These are phyloP conservation scores for Podospora conica DNA, from an alignment of 495 filamentous ascomycete species.

Conservation along the genomic window DNA sequence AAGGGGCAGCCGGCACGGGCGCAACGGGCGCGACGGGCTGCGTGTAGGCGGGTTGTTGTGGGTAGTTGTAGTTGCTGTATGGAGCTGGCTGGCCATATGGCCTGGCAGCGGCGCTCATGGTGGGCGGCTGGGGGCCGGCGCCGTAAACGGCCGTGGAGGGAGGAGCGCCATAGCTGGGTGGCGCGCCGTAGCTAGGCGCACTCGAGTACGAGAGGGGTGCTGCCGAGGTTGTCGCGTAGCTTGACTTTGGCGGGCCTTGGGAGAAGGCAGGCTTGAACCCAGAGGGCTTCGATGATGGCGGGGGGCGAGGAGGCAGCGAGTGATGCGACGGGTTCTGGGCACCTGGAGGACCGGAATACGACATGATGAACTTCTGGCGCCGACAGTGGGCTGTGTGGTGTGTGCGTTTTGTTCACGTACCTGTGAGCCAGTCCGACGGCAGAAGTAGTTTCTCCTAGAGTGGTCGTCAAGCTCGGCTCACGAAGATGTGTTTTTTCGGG, in stretches of 20 bases:
- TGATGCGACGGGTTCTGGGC: slow-evolving; percentile 48
- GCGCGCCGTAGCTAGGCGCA: slow-evolving; percentile 25
- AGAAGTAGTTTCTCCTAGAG: slow-evolving; percentile 14
- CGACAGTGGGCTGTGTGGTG: slow-evolving; percentile 21
- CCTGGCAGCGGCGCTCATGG: slow-evolving; percentile 25
- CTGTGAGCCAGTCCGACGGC: slow-evolving; percentile 34
- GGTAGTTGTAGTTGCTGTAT: slow-evolving; percentile 38
- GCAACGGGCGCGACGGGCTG: slow-evolving; percentile 26
- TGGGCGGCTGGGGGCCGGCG: slow-evolving; percentile 25
- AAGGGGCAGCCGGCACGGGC: slow-evolving; percentile 1
- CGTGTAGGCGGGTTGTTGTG: slow-evolving; percentile 39
- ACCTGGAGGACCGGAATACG: slow-evolving; percentile 90
- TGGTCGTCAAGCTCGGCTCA: slow-evolving; percentile 24
- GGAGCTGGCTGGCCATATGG: slow-evolving; percentile 27
- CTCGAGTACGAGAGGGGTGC: slow-evolving; percentile 22
- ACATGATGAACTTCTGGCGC: slow-evolving; percentile 81
- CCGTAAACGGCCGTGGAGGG: slow-evolving; percentile 29
- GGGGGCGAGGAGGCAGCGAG: slow-evolving; percentile 79
- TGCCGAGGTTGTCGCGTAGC: slow-evolving; percentile 45
- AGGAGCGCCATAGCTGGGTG: slow-evolving; percentile 27
- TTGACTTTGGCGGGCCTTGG: slow-evolving; percentile 50
- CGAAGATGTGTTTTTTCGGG: slow-evolving; percentile 10
- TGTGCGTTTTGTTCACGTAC: slow-evolving; percentile 37
- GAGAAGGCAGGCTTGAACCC: slow-evolving; percentile 55
- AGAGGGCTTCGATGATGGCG: slow-evolving; percentile 55